Base-by-base conservation (phyloP, 345 rosid genomes). In the Cardamine occulta region DNA sequence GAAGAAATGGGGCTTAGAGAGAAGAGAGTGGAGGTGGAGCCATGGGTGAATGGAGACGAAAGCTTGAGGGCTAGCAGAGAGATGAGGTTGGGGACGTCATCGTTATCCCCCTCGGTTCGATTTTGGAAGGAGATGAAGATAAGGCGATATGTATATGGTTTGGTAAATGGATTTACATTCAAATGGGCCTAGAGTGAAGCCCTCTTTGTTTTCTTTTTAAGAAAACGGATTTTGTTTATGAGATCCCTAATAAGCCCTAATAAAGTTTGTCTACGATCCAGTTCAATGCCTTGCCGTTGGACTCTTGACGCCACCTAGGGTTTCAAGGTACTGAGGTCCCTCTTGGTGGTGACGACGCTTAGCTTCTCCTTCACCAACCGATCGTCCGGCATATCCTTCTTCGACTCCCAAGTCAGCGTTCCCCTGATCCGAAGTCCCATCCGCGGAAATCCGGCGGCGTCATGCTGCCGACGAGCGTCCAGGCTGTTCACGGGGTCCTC, bases 391-490 rank as follows among this genome's bases (percentile, higher is more conserved):
- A 23, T 26, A 51, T 86, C 87, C 35, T 77, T 83, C 74, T 82
- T 82, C 19, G 60, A 57, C 18, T 80, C 83, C n/a, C 18, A 32
- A 42, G 2, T 80, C 85, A 21, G 11, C 78, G 60, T 80, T 54
- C 7, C 49, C 65, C 21, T 78, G 77, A 29, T 89, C n/a, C 92
- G 4, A 56, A 49, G 62, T 80, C 82, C 98, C 98, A 93, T 29
- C 91, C 96, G 86, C 88, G 88, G 78, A 88, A 93, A 79, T 93
- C 96, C 6, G 80, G 82, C 2, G 90, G 65, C 23, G 91, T 90
- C 82, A 79, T 79, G 70, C 63, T 73, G 49, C 73, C 77, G 3
- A 66, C 81, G 1, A 78, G 55, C 40, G 92, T 79, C 61, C 68
- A 86, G 10, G 74, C n/a, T 4, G 18, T 9, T 48, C 11, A 48